Evolutionary conservation across 1,284 basidiomycete species (phyloP).

Genomic region (Sporisorium sorghi): DNA sequence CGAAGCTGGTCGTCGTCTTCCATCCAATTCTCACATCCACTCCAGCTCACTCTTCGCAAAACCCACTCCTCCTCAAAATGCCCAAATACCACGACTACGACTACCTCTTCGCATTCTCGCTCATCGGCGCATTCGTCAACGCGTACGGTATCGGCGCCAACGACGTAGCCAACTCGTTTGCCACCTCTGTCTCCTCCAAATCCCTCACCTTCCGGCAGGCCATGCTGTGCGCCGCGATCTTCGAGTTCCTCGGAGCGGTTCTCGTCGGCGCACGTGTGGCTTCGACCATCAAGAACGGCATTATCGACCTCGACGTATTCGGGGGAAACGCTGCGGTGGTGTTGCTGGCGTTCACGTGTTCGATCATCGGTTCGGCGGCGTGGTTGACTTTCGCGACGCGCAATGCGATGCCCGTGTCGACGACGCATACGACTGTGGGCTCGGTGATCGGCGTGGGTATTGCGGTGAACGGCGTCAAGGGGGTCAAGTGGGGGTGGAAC

Average conservation of each 20-base stretch:
- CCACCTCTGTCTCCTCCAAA: slow-evolving; percentile 53
- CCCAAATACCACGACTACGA: slow-evolving; percentile 46
- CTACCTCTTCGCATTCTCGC: slow-evolving; percentile 53
- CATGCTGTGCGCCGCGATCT: slow-evolving; percentile 41
- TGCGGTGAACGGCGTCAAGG: slow-evolving; percentile 30
- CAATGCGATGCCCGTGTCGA: slow-evolving; percentile 51
- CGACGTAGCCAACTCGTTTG: slow-evolving; percentile 58
- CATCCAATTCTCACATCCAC: no score
- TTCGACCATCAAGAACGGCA: slow-evolving; percentile 52
- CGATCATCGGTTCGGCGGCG: slow-evolving; percentile 39
- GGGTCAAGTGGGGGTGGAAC: slow-evolving; percentile 52
- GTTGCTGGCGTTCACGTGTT: slow-evolving; percentile 53
- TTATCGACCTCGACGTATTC: slow-evolving; percentile 46
- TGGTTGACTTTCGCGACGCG: slow-evolving; percentile 53
- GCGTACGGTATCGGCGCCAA: slow-evolving; percentile 55
- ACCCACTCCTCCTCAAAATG: slow-evolving; percentile 9
- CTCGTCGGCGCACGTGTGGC: slow-evolving; percentile 48
- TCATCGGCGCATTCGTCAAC: slow-evolving; percentile 44
- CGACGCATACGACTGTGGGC: slow-evolving; percentile 53
- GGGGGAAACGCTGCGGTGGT: slow-evolving; percentile 36
- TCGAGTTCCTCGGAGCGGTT: slow-evolving; percentile 55
- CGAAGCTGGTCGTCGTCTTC: no score
- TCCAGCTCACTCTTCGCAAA: no score
- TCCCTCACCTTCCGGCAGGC: slow-evolving; percentile 46
- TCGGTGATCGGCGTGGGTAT: slow-evolving; percentile 50